Conservation (phyloP, 371 early-diverging fungal species). For the Sporodiniella umbellata region DNA sequence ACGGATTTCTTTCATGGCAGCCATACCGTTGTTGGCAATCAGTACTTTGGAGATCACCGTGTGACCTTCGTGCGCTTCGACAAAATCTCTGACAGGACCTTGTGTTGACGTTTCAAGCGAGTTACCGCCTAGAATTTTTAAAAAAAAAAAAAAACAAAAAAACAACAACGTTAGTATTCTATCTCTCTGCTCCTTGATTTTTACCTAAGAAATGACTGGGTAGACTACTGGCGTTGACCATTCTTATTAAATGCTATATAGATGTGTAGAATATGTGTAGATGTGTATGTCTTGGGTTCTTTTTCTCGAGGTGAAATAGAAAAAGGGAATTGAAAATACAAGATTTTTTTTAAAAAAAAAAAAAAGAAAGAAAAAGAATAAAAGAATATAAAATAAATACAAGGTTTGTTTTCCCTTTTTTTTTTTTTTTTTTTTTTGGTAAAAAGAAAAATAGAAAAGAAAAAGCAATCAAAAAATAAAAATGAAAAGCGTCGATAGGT, state of each 20-base stretch:
- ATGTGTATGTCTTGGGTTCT: no score
- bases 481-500: conserved; percentile 9
- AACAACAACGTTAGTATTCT: no score
- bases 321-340: no score
- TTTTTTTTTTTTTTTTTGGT: conserved; percentile 3
- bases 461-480: conserved; percentile 17
- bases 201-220: conserved; percentile 29
- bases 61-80: conserved; percentile 78
- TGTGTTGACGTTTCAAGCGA: conserved; percentile 52
- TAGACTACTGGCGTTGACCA: conserved; percentile 19
- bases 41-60: conserved; percentile 87
- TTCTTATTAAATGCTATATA: no score
- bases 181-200: no score
- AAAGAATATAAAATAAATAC: conserved; percentile 1
- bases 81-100: conserved; percentile 70
- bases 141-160: no score
- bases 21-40: conserved; percentile 99
- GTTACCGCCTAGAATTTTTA: conserved; percentile 54
- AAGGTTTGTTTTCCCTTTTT: conserved; percentile 1
- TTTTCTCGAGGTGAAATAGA: no score
- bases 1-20: conserved; percentile 98
- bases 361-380: conserved; percentile 1
- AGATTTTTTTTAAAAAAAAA: no score
- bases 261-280: no score
- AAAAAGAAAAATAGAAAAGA: neutral